A percentile compares a stretch with the other conserved stretches of the same genome.
Evolutionary conservation across 73 alveolate species (phyloP).

Genomic region (Blepharisma japonicum): DNA sequence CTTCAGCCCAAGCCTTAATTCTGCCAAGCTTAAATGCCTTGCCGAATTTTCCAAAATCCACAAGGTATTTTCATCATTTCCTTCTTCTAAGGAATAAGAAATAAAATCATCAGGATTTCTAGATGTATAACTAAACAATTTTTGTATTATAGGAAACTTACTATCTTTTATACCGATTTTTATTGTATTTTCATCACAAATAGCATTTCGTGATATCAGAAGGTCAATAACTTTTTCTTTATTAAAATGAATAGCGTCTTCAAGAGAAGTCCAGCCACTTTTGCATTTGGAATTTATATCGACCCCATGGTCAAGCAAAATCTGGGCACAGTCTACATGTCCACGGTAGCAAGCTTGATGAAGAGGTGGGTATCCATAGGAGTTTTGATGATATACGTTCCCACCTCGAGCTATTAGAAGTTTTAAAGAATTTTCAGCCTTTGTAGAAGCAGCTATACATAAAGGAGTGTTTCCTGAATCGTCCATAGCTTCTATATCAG

Average conservation of each 20-base stretch:
- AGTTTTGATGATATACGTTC: conserved; percentile 35
- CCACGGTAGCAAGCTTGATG: conserved; percentile 39
- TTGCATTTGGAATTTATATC: background rate
- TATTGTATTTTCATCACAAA: background rate
- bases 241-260: background rate
- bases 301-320: conserved; percentile 21
- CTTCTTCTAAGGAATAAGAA: background rate
- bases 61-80: background rate
- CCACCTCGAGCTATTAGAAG: conserved; percentile 63
- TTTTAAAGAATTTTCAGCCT: conserved; percentile 62
- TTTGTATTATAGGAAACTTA: background rate
- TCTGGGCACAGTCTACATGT: conserved; percentile 36
- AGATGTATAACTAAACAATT: background rate
- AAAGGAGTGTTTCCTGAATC: conserved; percentile 73
- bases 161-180: background rate
- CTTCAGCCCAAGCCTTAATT: background rate
- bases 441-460: conserved; percentile 82
- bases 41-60: background rate
- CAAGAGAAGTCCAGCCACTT: conserved; percentile 5
- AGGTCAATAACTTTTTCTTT: background rate
- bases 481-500: conserved; percentile 69
- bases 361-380: conserved; percentile 49
- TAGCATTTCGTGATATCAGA: background rate
- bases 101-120: background rate
- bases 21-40: background rate